Evolutionary conservation across 2,329 filamentous ascomycete genomes (phyloP).

Genomic region (Zasmidium angulare): DNA sequence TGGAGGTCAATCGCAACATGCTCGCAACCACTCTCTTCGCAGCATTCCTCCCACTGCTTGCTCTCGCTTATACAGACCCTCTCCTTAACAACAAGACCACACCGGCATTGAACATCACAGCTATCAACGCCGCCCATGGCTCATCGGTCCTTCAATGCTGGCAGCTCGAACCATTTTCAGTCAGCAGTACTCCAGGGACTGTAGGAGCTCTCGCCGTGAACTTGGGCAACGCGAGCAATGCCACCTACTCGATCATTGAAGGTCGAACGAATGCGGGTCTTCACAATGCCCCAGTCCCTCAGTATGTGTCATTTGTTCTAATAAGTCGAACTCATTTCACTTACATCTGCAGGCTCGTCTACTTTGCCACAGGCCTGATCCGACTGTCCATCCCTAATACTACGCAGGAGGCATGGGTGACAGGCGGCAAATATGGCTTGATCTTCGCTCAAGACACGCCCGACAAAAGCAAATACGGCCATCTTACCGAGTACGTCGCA

Average conservation of each 20-base stretch:
- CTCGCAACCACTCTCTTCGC: background rate
- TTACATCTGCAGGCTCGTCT: conserved; percentile 5
- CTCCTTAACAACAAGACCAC: conserved; percentile 4
- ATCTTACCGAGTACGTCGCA: conserved; percentile 10
- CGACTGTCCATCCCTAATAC: conserved; percentile 12
- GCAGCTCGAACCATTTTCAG: conserved; percentile 12
- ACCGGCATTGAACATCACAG: conserved; percentile 15
- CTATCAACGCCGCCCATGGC: conserved; percentile 8
- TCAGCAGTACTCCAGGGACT: conserved; percentile 10
- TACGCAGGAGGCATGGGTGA: conserved; percentile 11
- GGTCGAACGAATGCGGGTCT: conserved; percentile 13
- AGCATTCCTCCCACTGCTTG: background rate
- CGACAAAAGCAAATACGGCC: conserved; percentile 11
- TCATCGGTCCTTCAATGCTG: conserved; percentile 16
- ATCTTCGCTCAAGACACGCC: conserved; percentile 15
- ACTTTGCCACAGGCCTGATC: conserved; percentile 10
- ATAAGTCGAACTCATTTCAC: background rate
- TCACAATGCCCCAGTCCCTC: conserved; percentile 12
- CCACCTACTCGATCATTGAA: conserved; percentile 10
- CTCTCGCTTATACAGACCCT: background rate
- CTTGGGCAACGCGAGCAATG: conserved; percentile 9
- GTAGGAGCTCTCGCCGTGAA: conserved; percentile 5
- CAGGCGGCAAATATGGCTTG: conserved; percentile 15
- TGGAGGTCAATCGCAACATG: background rate
- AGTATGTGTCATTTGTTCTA: conserved; percentile 9